phyloP scores from a whole-genome alignment of 495 filamentous ascomycete species.

The Venustampulla echinocandica region DNA sequence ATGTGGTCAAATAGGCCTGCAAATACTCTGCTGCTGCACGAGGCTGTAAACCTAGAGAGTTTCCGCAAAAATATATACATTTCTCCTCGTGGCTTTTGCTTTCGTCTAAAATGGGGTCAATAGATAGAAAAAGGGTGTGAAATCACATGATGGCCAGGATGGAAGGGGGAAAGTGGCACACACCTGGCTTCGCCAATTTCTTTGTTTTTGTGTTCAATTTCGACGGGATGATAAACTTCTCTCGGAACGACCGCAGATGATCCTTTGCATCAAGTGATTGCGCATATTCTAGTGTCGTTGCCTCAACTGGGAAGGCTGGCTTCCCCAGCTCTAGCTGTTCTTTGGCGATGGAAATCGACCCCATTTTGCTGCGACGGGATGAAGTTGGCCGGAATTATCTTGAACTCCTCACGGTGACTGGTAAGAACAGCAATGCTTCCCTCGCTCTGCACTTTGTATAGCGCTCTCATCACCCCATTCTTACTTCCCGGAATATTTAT shows the following conservation, averaged over 20 bases:
- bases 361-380: slow-evolving; percentile 5
- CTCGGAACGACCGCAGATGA: slow-evolving; percentile 53
- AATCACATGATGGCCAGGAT: slow-evolving; percentile 30
- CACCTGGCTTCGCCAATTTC: slow-evolving; percentile 33
- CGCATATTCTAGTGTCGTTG: slow-evolving; percentile 44
- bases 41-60: slow-evolving; percentile 89
- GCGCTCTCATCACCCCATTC: no score
- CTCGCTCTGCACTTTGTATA: slow-evolving; percentile 4
- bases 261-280: slow-evolving; percentile 59
- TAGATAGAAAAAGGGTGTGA: slow-evolving; percentile 24
- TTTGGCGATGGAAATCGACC: slow-evolving; percentile 13
- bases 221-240: slow-evolving; percentile 82
- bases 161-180: slow-evolving; percentile 23
- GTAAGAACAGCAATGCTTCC: no score
- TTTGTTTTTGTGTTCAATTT: slow-evolving; percentile 66
- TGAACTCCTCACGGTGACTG: no score
- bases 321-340: slow-evolving; percentile 8
- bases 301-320: slow-evolving; percentile 15
- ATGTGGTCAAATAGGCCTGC: slow-evolving; percentile 68
- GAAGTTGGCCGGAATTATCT: neutral
- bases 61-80: slow-evolving; percentile 86
- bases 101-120: no score
- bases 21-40: slow-evolving; percentile 60
- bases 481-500: no score
- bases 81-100: slow-evolving; percentile 26